Base-by-base conservation (phyloP, 2,329 filamentous ascomycete species). In the Phialophora verrucosa region DNA sequence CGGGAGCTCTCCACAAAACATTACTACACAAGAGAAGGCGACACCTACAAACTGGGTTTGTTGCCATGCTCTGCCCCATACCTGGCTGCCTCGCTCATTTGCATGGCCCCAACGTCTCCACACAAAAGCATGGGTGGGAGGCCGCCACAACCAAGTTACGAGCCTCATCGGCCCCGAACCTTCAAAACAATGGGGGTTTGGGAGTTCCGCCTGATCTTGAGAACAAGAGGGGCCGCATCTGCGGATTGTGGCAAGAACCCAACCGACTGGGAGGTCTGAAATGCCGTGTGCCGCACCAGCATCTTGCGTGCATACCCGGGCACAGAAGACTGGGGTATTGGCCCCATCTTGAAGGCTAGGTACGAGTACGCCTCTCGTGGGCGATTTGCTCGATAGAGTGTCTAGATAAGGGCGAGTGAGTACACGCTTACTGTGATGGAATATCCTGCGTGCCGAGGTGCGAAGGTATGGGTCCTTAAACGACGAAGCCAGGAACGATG, bases 231-330 rank as follows among this genome's bases (percentile, higher is more conserved):
- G 53, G 53, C 53, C 29, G 17, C 1, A 35, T 32, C 14, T 20
- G 53, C 4, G 25, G 53, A 35, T 51, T 55, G 53, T 27, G 29
- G 53, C 53, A 55, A 7, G 17, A 55, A 32, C 53, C 25, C 14
- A 55, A 5, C 53, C 25, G 25, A 55, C 29, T 35, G 29, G 53
- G 31, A 51, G 2, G 49, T 20, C 17, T 44, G 53, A 31, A 10
- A 20, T 55, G 53, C 53, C 14, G 11, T n/a, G 53, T 11, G 53
- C 29, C 29, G 12, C 38, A 44, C 12, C 12, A 17, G 35, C 35
- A 5, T 14, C 14, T 42, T 14, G 14, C 12, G 35, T 42, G 35
- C 35, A 31, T 27, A 11, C 20, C 51, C 51, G 4, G 2, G 7
- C 51, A 29, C 51, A 27, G 2, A 29, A 29, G 25, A 31, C 53